Evolutionary conservation across 768 basidiomycete genomes (phyloP).

Genomic region (Serendipita vermifera): DNA sequence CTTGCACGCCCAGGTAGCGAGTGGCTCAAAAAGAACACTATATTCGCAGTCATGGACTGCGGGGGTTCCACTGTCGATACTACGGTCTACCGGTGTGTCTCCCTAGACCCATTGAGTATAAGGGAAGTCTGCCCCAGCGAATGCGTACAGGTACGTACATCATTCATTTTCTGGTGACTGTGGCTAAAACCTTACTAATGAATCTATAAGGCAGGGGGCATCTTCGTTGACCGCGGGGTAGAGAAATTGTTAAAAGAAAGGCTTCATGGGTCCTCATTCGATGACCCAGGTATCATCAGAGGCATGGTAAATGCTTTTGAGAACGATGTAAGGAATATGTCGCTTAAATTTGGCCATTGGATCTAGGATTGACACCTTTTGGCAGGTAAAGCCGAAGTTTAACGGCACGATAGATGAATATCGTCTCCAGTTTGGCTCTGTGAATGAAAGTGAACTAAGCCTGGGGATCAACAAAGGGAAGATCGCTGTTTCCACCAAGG

Average conservation of each 20-base stretch:
- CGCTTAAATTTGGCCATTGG: too few species aligned
- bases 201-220: neutral
- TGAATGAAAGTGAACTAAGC: too few species aligned
- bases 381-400: too few species aligned
- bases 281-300: neutral
- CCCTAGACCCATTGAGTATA: neutral
- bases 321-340: neutral
- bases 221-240: neutral
- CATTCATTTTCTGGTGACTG: too few species aligned
- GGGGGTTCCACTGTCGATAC: conserved; percentile 52
- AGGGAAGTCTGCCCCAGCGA: conserved; percentile 1
- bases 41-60: conserved; percentile 36
- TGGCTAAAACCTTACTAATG: too few species aligned
- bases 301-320: neutral
- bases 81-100: conserved; percentile 36
- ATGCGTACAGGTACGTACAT: conserved; percentile 9
- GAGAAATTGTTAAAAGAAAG: neutral
- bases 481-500: too few species aligned
- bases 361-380: too few species aligned
- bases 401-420: too few species aligned
- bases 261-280: neutral
- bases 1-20: conserved; percentile 26
- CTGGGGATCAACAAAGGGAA: too few species aligned
- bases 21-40: conserved; percentile 20
- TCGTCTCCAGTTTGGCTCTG: too few species aligned